Evolutionary conservation across 305 asterid genomes (phyloP), one percentile per base, ranked within the genome.

Genomic region (Fraxinus dipetala): DNA sequence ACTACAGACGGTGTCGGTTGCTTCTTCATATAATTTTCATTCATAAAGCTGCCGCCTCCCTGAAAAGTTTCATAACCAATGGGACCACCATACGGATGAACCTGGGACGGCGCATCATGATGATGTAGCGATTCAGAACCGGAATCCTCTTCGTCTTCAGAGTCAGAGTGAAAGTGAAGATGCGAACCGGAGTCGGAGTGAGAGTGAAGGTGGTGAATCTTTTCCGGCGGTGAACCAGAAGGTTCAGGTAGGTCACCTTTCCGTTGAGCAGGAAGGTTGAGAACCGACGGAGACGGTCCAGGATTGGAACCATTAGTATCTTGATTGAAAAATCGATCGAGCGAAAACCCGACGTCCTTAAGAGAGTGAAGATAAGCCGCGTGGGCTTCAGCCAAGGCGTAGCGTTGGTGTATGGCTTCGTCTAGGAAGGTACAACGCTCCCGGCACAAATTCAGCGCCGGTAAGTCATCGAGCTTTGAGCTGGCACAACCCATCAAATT

Each of bases 391-490:
- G 99, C 95, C 28, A 96, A 87, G 79, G 95, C 89, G 72, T 85
- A 96, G 63, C 99, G 97, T 77, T 89, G 97, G 0, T 90, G 95
- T 1, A 96, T 88, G 45, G 99, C 99, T 81, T 93, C 91, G 85
- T 96, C 99, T 11, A 96, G 93, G 84, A 89, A 92, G 38, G 78
- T 45, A 45, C 98, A 96, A 2, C 99, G 97, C 26, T 96, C 97
- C 1, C 98, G 94, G 89, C 99, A 96, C 6, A 96, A 77, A 14
- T 83, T 81, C 45, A 96, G 97, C 74, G 98, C 98, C 89, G 99
- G 99, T 18, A 91, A 86, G 40, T 96, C 98, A 40, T 93, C 97
- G 24, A 85, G 93, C 93, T 96, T 96, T 4, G 99, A 96, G 83
- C 78, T 86, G 79, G 93, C 87, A 76, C 99, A 96, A n/a, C 99